phyloP scores from a whole-genome alignment of 257 asterid genomes.

The Nicotiana attenuata region DNA sequence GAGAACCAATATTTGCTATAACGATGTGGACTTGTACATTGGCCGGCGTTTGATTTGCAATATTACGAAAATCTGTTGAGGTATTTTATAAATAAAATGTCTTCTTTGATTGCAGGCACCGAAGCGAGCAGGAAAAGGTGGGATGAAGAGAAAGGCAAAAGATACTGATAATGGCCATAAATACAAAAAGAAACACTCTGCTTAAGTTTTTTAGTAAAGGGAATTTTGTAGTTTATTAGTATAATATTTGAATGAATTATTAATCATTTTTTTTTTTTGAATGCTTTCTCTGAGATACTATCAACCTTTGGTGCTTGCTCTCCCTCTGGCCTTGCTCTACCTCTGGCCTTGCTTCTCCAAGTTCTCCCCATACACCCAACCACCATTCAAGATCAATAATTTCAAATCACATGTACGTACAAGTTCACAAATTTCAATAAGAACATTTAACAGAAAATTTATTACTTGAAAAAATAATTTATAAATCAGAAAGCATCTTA shows the following conservation, averaged over 20 bases:
- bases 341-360: neutral
- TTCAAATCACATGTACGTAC: neutral
- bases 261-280: neutral
- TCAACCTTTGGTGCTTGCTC: neutral
- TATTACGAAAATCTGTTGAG: neutral
- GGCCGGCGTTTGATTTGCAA: neutral
- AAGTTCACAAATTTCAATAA: neutral
- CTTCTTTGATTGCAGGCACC: conserved; percentile 42
- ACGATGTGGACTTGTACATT: neutral
- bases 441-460: neutral
- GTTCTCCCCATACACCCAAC: neutral
- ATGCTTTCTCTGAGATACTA: neutral
- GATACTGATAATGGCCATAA: conserved; percentile 30
- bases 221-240: neutral
- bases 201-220: neutral
- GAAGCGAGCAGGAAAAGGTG: conserved; percentile 41
- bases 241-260: neutral
- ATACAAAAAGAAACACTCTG: conserved; percentile 25
- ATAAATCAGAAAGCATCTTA: neutral
- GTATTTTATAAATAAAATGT: conserved; percentile 1
- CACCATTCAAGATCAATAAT: neutral
- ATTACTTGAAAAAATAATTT: neutral
- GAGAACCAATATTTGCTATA: neutral
- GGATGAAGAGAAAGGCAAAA: conserved; percentile 57
- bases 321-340: neutral